phyloP scores from a whole-genome alignment of 257 asterid genomes.

The Nicotiana otophora region DNA sequence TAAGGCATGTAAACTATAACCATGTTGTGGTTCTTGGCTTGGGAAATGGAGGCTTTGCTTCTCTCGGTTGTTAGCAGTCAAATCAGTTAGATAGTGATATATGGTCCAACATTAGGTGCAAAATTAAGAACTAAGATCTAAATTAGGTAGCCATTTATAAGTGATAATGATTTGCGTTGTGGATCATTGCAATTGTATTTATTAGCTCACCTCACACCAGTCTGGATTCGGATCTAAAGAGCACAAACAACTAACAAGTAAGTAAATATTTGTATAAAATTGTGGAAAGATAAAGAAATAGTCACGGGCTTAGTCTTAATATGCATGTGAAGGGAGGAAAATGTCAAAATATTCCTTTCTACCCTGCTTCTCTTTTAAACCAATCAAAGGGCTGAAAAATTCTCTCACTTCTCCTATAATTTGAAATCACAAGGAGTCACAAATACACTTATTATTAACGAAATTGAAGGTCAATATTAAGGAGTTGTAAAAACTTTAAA shows the following conservation, averaged over 20 bases:
- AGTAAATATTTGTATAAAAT: background rate
- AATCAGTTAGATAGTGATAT: background rate
- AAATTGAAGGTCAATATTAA: background rate
- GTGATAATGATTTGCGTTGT: background rate
- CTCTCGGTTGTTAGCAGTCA: slow-evolving; percentile 7
- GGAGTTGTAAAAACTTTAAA: background rate
- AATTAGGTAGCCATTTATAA: background rate
- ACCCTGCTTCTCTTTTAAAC: background rate
- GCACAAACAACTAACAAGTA: background rate
- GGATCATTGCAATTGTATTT: slow-evolving; percentile 8
- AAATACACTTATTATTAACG: background rate
- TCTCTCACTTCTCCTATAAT: too few relatives aligned
- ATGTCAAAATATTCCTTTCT: background rate
- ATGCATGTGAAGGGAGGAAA: background rate
- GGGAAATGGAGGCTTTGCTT: background rate
- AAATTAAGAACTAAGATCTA: background rate
- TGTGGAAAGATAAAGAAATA: background rate
- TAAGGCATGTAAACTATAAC: background rate
- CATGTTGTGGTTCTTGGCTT: background rate
- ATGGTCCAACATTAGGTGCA: slow-evolving; percentile 2
- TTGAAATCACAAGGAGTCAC: too few relatives aligned
- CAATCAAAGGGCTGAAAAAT: too few relatives aligned
- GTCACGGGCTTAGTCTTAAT: slow-evolving; percentile 4
- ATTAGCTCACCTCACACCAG: slow-evolving; percentile 5
- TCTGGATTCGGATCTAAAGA: background rate